A percentile compares a stretch with the other conserved stretches of the same genome.
Conservation (phyloP, 2,329 filamentous ascomycete genomes). For the Alternaria sp. region DNA sequence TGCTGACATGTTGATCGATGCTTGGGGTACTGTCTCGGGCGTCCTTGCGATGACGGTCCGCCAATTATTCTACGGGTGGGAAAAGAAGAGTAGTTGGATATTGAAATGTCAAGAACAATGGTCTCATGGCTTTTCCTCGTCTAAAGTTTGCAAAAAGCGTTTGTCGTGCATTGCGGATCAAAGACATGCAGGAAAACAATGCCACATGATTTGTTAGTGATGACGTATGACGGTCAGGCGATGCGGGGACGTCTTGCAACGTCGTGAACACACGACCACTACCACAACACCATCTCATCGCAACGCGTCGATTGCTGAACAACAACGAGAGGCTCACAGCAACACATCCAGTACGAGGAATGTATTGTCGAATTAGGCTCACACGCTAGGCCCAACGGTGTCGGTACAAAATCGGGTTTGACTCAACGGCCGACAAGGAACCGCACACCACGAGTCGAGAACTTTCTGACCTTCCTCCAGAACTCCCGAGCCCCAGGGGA, state of each 20-base stretch:
- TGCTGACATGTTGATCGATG: background rate
- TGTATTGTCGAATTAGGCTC: background rate
- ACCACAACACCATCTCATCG: background rate
- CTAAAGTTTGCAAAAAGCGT: background rate
- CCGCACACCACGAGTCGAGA: background rate
- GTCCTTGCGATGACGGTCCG: background rate
- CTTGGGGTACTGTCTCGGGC: background rate
- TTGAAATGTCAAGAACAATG: too few species aligned
- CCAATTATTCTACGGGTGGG: background rate
- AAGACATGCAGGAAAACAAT: background rate
- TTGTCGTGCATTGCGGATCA: background rate
- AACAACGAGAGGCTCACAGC: background rate
- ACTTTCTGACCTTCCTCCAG: background rate
- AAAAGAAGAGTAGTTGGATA: background rate
- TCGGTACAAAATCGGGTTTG: background rate
- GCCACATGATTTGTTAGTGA: background rate
- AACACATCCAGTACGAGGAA: background rate
- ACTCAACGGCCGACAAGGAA: background rate
- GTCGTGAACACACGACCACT: background rate
- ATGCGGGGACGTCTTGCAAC: background rate
- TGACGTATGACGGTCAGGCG: conserved; percentile 5
- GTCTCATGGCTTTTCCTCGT: too few species aligned
- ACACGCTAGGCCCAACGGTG: background rate
- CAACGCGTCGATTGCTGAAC: background rate
- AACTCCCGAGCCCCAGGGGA: background rate